Evolutionary conservation across 768 basidiomycete genomes (phyloP).

Genomic region (Ephemerocybe angulata): DNA sequence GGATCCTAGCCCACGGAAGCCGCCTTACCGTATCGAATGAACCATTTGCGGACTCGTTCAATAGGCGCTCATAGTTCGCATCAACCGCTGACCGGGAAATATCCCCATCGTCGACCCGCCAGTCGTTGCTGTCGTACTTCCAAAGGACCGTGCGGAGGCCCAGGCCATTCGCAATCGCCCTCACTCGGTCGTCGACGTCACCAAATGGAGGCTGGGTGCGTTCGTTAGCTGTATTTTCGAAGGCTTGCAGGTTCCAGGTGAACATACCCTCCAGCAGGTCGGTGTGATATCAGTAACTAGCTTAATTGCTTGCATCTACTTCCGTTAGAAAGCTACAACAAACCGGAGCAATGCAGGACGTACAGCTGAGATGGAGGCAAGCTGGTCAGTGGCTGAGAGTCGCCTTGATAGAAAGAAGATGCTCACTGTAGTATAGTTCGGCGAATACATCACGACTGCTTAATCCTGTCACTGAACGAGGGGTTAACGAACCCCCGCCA

Average conservation of each 20-base stretch:
- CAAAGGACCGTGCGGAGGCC: constrained; percentile 72
- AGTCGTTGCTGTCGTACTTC: constrained; percentile 69
- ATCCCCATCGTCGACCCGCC: constrained; percentile 53
- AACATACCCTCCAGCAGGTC: constrained; percentile 55
- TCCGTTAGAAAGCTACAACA: not conserved
- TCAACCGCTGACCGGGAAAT: constrained; percentile 39
- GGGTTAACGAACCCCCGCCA: not conserved
- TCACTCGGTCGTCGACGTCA: constrained; percentile 73
- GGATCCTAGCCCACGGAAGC: not conserved
- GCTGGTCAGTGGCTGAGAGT: not conserved
- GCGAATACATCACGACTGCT: constrained; percentile 67
- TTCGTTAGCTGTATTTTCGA: not conserved
- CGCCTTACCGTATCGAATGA: constrained; percentile 31
- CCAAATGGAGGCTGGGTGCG: constrained; percentile 53
- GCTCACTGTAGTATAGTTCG: constrained; percentile 71
- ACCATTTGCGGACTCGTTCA: constrained; percentile 42
- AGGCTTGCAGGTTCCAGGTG: not conserved
- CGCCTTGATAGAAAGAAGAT: not conserved
- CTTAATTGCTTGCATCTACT: constrained; percentile 51
- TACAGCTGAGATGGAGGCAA: constrained; percentile 17
- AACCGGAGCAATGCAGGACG: not conserved
- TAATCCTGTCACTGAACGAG: constrained; percentile 49
- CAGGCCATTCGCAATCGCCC: constrained; percentile 63
- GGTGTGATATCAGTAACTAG: constrained; percentile 53
- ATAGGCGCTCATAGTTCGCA: constrained; percentile 51